Percentiles rank a stretch among this genome's conserved stretches.
Evolutionary conservation across 2,329 filamentous ascomycete genomes (phyloP).

Genomic region (Scorias spongiosa): DNA sequence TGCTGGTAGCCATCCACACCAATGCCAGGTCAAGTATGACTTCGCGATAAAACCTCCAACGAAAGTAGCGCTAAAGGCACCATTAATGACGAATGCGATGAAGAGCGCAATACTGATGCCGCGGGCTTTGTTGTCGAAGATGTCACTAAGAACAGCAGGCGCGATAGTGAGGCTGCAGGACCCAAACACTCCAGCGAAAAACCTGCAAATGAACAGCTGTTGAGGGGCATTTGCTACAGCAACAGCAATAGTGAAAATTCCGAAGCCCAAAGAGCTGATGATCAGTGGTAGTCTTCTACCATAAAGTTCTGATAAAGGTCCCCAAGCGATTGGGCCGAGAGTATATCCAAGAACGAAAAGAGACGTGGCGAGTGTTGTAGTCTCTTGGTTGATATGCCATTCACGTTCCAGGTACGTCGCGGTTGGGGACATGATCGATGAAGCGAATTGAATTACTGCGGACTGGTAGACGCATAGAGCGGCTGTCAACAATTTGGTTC

Average conservation of each 20-base stretch:
- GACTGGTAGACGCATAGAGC: slow-evolving; percentile 9
- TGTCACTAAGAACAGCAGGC: slow-evolving; percentile 31
- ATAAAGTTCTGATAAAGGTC: slow-evolving; percentile 44
- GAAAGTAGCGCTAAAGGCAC: slow-evolving; percentile 12
- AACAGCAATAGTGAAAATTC: slow-evolving; percentile 40
- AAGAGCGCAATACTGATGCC: slow-evolving; percentile 18
- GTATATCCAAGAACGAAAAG: slow-evolving; percentile 20
- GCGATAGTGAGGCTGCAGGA: slow-evolving; percentile 15
- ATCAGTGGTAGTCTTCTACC: slow-evolving; percentile 38
- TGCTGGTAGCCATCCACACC: slow-evolving; percentile 10
- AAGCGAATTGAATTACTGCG: slow-evolving; percentile 7
- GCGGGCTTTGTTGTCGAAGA: slow-evolving; percentile 15
- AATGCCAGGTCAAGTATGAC: slow-evolving; percentile 18
- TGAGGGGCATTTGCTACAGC: slow-evolving; percentile 39
- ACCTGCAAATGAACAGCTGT: slow-evolving; percentile 41
- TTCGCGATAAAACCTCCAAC: slow-evolving; percentile 6
- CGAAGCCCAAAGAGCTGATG: slow-evolving; percentile 34
- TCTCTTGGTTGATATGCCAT: slow-evolving; percentile 10
- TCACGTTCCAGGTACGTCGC: slow-evolving; percentile 6
- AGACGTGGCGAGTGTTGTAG: slow-evolving; percentile 12
- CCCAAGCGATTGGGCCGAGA: slow-evolving; percentile 21
- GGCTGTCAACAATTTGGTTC: slow-evolving; percentile 18
- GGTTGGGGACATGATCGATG: slow-evolving; percentile 3
- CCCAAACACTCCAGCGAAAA: slow-evolving; percentile 40
- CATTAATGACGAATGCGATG: slow-evolving; percentile 1